A percentile compares a stretch with the other conserved stretches of the same genome.
Evolutionary conservation across 139 green algal species (phyloP).

Genomic region (Raphidocelis subcapitata): DNA sequence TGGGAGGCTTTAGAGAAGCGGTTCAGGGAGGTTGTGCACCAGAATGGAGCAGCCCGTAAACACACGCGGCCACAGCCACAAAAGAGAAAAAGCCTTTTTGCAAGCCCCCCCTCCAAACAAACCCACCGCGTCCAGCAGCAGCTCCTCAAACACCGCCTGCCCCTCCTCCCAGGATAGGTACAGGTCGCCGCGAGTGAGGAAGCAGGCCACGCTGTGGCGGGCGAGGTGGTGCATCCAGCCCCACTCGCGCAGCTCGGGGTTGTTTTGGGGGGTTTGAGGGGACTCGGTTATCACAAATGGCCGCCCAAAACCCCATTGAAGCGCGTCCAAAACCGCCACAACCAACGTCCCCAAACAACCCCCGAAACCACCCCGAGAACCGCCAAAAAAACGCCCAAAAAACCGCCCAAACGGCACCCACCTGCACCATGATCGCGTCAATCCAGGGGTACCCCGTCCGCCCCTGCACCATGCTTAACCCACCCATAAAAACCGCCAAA

Average conservation of each 20-base stretch:
- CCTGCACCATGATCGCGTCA: conserved; percentile 91
- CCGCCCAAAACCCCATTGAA: too few species aligned
- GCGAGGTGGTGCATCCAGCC: conserved; percentile 97
- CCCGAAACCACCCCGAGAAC: too few species aligned
- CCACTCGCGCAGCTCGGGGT: conserved; percentile 27
- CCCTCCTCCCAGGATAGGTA: conserved; percentile 86
- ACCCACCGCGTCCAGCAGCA: conserved; percentile 77
- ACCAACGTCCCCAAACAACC: not conserved
- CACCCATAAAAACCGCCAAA: too few species aligned
- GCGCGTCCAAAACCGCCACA: too few species aligned
- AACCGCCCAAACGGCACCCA: too few species aligned
- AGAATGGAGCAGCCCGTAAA: not conserved
- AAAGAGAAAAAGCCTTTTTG: too few species aligned
- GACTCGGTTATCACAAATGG: too few species aligned
- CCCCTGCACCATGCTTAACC: conserved; percentile 33
- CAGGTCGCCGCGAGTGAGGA: conserved; percentile 93
- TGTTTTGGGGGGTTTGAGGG: too few species aligned
- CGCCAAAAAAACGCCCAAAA: too few species aligned
- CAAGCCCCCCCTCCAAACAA: too few species aligned
- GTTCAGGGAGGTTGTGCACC: not conserved
- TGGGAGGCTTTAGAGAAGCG: not conserved
- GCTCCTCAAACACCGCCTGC: conserved; percentile 86
- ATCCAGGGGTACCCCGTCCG: conserved; percentile 80
- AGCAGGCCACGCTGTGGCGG: conserved; percentile 91
- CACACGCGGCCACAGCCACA: too few species aligned